Base-by-base conservation (phyloP, 192 early-diverging fungal genomes). In the Lunasporangiospora selenospora region DNA sequence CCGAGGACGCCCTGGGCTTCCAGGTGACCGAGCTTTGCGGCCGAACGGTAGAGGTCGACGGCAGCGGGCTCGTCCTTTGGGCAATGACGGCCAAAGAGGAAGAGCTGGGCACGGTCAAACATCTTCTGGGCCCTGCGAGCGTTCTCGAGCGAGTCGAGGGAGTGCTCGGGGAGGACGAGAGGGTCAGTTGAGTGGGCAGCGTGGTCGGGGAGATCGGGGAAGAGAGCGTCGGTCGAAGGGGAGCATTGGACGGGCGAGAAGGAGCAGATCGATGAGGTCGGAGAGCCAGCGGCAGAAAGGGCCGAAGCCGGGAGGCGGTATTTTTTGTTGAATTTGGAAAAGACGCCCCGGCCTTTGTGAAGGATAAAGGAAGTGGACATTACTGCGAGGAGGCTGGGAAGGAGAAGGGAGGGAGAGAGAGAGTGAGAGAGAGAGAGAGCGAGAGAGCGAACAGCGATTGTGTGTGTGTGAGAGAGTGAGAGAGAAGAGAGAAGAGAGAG, bases 1-100 rank as follows among this genome's bases (percentile, higher is more conserved):
- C 85, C 93, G 8, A 93, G 67, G 11, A 90, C 75, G 3, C 90
- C 89, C 57, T 88, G 76, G 43, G 83, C 79, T 33, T 77, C 67
- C 9, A 59, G 30, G 49, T 85, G 80, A 23, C 73, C 70, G 23
- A 71, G 47, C 23, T 67, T 36, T 8, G 87, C 62, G 30, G 89
- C 88, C 26, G 75, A 64, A 46, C 75, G 67, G 21, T 86, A 82
- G 49, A 79, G 80, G 11, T 58, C 67, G 3, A 88, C 76, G 9
- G 88, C 88, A 19, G 58, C 73, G 46, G 53, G 52, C 41, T 78
- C 78, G 37, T 88, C 65, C 32, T 70, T 75, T 40, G 46, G 36
- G 32, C 77, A 77, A 41, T 76, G 59, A 21, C 55, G 60, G 19
- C 87, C 87, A 79, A 89, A 89, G 32, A 89, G 54, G 34, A 78